These are phyloP conservation scores for Melanopsichium pennsylvanicum DNA, from an alignment of 1,284 basidiomycete species.

Conservation along the genomic window DNA sequence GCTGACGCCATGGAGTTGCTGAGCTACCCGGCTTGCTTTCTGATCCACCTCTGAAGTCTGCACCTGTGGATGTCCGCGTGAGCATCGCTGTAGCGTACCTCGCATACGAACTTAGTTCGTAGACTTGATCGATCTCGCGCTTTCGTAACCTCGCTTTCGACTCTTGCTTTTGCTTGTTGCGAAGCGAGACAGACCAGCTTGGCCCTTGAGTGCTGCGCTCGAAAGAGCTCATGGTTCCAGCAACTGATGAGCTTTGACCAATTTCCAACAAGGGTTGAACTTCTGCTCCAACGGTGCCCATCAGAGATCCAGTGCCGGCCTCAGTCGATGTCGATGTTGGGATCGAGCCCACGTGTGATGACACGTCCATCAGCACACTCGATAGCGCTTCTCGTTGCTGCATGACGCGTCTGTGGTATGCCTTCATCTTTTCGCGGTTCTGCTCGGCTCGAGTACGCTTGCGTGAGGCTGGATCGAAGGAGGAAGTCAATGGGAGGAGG, in stretches of 20 bases:
- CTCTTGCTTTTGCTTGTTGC: conserved; percentile 44
- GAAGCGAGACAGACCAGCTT: conserved; percentile 21
- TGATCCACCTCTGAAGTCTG: not conserved
- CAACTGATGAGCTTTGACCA: not conserved
- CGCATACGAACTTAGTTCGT: conserved; percentile 26
- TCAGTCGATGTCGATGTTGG: conserved; percentile 1
- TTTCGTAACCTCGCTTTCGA: conserved; percentile 37
- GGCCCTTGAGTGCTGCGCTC: conserved; percentile 9
- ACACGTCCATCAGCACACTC: conserved; percentile 22
- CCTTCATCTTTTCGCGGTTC: conserved; percentile 48
- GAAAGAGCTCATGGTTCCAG: not conserved
- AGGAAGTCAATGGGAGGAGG: conserved; percentile 10
- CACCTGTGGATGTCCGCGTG: not conserved
- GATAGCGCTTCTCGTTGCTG: conserved; percentile 38
- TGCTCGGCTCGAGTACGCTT: conserved; percentile 35
- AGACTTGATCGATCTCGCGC: conserved; percentile 41
- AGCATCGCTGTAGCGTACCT: conserved; percentile 7
- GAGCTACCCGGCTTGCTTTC: not conserved
- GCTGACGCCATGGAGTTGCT: conserved; percentile 4
- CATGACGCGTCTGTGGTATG: conserved; percentile 39
- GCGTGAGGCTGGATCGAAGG: conserved; percentile 16
- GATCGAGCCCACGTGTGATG: conserved; percentile 17
- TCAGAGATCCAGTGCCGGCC: not conserved
- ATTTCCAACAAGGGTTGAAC: not conserved
- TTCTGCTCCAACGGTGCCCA: conserved; percentile 1